Base-by-base conservation (phyloP, 148 eudicot species). In the Drosera capensis region DNA sequence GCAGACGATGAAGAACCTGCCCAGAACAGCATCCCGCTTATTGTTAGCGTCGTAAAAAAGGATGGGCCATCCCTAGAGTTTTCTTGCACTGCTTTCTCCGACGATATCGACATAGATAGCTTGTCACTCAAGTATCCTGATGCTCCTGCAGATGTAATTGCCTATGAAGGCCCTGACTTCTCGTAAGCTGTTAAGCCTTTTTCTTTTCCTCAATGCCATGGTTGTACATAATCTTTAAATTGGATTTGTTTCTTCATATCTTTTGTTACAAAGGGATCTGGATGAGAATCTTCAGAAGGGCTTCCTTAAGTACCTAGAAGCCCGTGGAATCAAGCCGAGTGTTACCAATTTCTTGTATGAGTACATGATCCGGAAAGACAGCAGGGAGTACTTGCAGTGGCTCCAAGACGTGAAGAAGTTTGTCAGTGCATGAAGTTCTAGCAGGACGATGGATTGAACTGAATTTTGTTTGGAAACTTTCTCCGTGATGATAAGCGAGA, bases 211-310 rank as follows among this genome's bases (percentile, higher is more conserved):
- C 7, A 36, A n/a, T 13, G 26, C 2, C 16, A 36, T 35, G 14
- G 39, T 40, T n/a, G 15, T 20, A 20, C 26, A 7, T 13, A 5
- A 20, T 8, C 2, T 26, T 26, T 28, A 24, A 9, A 50, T 17
- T 1, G 9, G n/a, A 13, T 34, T 34, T 30, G 19, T 8, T 0
- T 41, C 25, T 20, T 18, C 13, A 8, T 14, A 15, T 37, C 30
- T 8, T 24, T 17, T 40, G 20, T 11, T 54, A 48, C 30, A 30
- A 28, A 80, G 92, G 53, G 80, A 73, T 40, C 68, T 80, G 80
- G 84, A 80, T 68, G 92, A 77, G 49, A 80, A 80, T 57, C 43
- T 80, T 63, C 92, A 80, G 64, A 77, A 77, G 60, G 84, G 78
- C 11, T 77, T 80, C 67, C 75, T 60, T 59, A 73, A 73, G 65